Conservation (phyloP, 768 basidiomycete species). For the Lactarius indigo region DNA sequence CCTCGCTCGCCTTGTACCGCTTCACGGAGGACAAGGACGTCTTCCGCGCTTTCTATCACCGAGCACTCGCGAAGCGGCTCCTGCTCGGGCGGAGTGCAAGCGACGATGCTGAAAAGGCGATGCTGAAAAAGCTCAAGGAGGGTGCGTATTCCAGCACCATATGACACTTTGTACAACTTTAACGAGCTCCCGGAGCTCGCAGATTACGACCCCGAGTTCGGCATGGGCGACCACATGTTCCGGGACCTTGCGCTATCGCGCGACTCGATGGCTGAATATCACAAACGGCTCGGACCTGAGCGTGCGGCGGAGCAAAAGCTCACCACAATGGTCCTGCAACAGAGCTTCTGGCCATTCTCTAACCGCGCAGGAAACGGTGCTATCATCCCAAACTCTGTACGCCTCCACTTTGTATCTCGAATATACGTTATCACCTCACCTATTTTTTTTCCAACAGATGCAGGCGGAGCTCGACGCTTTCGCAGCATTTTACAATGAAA, state of each 20-base stretch:
- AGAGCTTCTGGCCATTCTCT: slow-evolving; percentile 84
- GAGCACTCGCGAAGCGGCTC: slow-evolving; percentile 81
- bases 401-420: neutral
- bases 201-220: slow-evolving; percentile 97
- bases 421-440: slow-evolving; percentile 3
- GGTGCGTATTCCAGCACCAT: slow-evolving; percentile 33
- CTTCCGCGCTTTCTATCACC: slow-evolving; percentile 89
- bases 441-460: slow-evolving; percentile 60
- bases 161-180: neutral
- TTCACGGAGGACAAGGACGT: slow-evolving; percentile 93
- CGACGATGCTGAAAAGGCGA: slow-evolving; percentile 79
- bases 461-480: slow-evolving; percentile 63
- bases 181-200: neutral
- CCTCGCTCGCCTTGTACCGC: slow-evolving; percentile 69
- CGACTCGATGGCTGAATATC: slow-evolving; percentile 68
- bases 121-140: slow-evolving; percentile 84
- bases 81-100: slow-evolving; percentile 82
- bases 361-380: slow-evolving; percentile 47
- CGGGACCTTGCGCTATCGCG: slow-evolving; percentile 78
- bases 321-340: slow-evolving; percentile 79
- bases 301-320: slow-evolving; percentile 45
- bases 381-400: slow-evolving; percentile 51
- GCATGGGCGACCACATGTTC: slow-evolving; percentile 94
- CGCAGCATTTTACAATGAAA: slow-evolving; percentile 66
- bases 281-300: slow-evolving; percentile 34